Conservation (phyloP, 257 asterid species). For the Petrea volubilis region DNA sequence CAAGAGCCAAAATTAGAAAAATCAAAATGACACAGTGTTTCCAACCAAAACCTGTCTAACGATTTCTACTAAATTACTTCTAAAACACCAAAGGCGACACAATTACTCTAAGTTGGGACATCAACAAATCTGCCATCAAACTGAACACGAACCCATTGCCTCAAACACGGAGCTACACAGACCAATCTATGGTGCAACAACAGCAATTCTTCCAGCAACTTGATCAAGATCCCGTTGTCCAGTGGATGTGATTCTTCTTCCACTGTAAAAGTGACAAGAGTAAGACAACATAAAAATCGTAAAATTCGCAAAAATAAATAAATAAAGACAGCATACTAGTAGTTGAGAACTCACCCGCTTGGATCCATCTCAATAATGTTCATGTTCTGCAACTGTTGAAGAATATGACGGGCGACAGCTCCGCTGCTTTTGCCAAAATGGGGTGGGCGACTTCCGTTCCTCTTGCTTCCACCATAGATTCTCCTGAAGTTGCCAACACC, state of each 20-base stretch:
- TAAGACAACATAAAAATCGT: no score
- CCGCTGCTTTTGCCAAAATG: constrained; percentile 74
- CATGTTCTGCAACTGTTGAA: constrained; percentile 60
- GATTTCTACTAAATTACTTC: constrained; percentile 14
- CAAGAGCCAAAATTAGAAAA: constrained; percentile 24
- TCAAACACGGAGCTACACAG: no score
- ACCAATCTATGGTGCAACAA: constrained; percentile 43
- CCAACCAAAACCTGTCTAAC: constrained; percentile 22
- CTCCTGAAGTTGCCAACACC: constrained; percentile 85
- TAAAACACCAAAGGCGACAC: neutral
- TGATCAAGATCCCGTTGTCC: constrained; percentile 92
- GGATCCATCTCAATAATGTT: constrained; percentile 58
- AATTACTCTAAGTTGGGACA: no score
- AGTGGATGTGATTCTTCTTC: constrained; percentile 77
- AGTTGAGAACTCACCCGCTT: constrained; percentile 46
- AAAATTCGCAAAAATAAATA: no score
- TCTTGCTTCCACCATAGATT: constrained; percentile 87
- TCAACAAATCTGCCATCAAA: neutral
- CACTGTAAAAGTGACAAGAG: constrained; percentile 40
- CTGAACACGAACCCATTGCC: neutral
- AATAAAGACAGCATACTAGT: neutral
- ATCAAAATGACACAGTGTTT: constrained; percentile 21
- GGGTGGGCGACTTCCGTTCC: constrained; percentile 71
- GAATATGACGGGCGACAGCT: constrained; percentile 66
- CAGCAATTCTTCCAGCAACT: constrained; percentile 75